A percentile compares a stretch with the other conserved stretches of the same genome.
Conservation (phyloP, 2,329 filamentous ascomycete species). For the Trichoderma koningii region DNA sequence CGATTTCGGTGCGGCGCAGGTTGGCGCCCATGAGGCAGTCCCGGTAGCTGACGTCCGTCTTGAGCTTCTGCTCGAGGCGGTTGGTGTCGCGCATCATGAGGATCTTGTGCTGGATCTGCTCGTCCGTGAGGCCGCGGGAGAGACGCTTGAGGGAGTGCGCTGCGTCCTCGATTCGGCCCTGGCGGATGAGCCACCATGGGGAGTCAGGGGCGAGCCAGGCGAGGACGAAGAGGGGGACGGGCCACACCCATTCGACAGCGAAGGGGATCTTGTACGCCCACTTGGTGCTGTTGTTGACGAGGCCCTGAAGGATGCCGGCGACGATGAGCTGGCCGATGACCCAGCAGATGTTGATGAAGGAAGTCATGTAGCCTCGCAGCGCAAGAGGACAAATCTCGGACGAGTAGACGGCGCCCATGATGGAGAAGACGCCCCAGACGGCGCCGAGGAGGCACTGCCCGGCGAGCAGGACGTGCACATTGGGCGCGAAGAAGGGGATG, state of each 20-base stretch:
- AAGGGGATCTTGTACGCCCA: constrained; percentile 36
- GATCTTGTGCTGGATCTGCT: constrained; percentile 26
- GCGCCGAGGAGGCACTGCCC: constrained; percentile 48
- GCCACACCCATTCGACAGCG: constrained; percentile 35
- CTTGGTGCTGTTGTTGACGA: constrained; percentile 27
- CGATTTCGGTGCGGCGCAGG: constrained; percentile 41
- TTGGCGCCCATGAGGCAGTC: constrained; percentile 46
- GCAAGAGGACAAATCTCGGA: constrained; percentile 40
- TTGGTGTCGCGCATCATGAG: constrained; percentile 18
- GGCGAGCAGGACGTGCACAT: constrained; percentile 44
- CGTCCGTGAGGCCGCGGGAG: constrained; percentile 19
- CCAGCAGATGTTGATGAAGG: constrained; percentile 35
- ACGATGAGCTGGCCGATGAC: constrained; percentile 28
- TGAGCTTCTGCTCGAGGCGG: constrained; percentile 31
- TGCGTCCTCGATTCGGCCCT: constrained; percentile 39
- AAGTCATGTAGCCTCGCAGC: constrained; percentile 44
- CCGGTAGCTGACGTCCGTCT: constrained; percentile 34
- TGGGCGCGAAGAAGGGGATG: constrained; percentile 35
- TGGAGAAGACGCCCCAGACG: constrained; percentile 45
- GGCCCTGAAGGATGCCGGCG: constrained; percentile 25
- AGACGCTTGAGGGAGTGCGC: constrained; percentile 15
- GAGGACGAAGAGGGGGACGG: constrained; percentile 28
- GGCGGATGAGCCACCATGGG: constrained; percentile 46
- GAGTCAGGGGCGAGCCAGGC: constrained; percentile 39
- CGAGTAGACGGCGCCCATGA: constrained; percentile 47